Conservation (phyloP, 257 asterid species). For the Przewalskia tangutica region DNA sequence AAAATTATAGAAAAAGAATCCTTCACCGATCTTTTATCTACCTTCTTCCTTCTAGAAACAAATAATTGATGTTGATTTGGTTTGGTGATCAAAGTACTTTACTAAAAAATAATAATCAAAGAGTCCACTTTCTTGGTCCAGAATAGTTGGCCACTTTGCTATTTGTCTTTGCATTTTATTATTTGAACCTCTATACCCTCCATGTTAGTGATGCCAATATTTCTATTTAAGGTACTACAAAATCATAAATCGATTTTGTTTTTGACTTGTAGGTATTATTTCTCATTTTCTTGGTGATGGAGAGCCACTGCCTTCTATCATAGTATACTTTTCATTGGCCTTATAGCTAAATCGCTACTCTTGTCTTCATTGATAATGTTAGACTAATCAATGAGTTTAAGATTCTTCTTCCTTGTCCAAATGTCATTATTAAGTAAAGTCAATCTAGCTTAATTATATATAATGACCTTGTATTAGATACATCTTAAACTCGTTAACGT, state of each 20-base stretch:
- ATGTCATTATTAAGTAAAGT: not conserved
- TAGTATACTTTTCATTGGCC: not conserved
- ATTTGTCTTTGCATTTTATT: not conserved
- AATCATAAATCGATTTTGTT: not conserved
- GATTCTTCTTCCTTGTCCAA: not conserved
- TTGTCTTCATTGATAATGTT: not conserved
- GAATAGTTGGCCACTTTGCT: not conserved
- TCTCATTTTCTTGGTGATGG: not conserved
- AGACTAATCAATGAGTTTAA: not conserved
- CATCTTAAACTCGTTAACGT: not conserved
- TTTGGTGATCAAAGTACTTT: not conserved
- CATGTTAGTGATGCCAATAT: not conserved
- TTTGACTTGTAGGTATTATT: not conserved
- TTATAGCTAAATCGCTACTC: not conserved
- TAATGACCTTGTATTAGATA: not conserved
- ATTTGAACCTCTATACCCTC: not conserved
- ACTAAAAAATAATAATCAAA: not conserved
- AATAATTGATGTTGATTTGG: constrained; percentile 5
- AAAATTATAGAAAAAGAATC: not conserved
- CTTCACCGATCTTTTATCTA: constrained; percentile 10
- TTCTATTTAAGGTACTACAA: not conserved
- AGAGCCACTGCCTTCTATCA: not conserved
- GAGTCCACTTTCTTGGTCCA: not conserved
- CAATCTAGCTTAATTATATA: not conserved
- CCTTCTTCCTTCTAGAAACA: constrained; percentile 26